These are phyloP conservation scores for Acer yangbiense DNA, from an alignment of 345 rosid genomes.

Conservation along the genomic window DNA sequence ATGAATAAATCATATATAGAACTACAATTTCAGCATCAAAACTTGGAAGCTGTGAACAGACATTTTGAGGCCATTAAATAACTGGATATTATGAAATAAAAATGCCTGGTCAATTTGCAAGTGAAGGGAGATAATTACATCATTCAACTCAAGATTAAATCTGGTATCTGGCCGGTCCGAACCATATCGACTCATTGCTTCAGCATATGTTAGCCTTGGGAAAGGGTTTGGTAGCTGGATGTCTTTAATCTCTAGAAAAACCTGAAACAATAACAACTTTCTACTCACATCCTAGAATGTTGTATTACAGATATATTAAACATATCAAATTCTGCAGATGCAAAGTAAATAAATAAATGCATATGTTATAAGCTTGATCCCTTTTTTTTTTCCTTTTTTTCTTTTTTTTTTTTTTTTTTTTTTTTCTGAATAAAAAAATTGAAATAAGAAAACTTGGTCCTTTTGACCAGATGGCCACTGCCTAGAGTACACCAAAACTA, in stretches of 20 bases:
- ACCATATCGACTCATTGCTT: conserved; percentile 86
- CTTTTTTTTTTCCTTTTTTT: background rate
- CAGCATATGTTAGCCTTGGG: conserved; percentile 88
- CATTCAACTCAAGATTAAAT: conserved; percentile 89
- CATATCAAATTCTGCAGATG: conserved; percentile 14
- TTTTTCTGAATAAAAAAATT: background rate
- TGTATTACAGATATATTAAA: background rate
- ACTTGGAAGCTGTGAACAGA: background rate
- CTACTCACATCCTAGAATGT: conserved; percentile 2
- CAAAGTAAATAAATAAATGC: background rate
- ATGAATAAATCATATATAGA: background rate
- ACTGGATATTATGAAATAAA: background rate
- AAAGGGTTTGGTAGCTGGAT: conserved; percentile 78
- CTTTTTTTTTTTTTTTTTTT: background rate
- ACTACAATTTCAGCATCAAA: background rate
- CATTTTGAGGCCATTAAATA: background rate
- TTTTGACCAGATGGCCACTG: background rate
- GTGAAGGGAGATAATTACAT: conserved; percentile 51
- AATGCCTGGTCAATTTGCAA: background rate
- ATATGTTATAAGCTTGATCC: background rate
- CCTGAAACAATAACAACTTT: conserved; percentile 46
- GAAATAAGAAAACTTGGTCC: background rate
- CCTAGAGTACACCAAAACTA: background rate
- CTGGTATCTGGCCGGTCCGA: conserved; percentile 95
- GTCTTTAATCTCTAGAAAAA: conserved; percentile 83